Evolutionary conservation across 106 monocot species (phyloP), one percentile per base, ranked within the genome.

Genomic region (Dendrobium huoshanense): DNA sequence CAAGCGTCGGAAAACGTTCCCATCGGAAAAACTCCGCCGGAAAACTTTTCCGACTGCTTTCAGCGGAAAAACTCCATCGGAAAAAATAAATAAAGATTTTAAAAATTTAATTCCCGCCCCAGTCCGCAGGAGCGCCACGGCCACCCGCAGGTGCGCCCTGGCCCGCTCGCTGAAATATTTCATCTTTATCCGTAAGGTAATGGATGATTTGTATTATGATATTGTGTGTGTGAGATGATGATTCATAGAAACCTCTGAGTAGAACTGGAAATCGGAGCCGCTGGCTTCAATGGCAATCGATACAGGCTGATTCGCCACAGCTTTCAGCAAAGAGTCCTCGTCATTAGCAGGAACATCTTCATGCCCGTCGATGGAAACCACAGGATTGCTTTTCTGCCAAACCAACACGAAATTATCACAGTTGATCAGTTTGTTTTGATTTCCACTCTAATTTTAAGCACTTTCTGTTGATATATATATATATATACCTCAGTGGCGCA

Each of bases 301-400:
- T 0, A 93, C 82, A 2, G 88, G 90, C 77, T 89, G 89, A 49
- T 85, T 81, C 0, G 94, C 86, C 19, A 87, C 91, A 0, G 90
- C 88, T 51, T 88, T 87, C 72, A 82, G 22, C 2, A 93, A 80
- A 13, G 90, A 78, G 1, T 29, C 72, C 82, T 88, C 90, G 9
- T 90, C 64, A 37, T 93, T 84, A 1, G 42, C 40, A 4, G 87
- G 88, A 6, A 87, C 88, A 16, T 82, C 49, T 31, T 84, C 80
- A 29, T 90, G 80, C 4, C 90, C 90, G 42, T 90, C 86, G 37
- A 89, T 91, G 7, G 22, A 9, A 15, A 79, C 83, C 0, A 83
- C 51, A 2, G 55, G 45, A 43, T 73, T 58, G 31, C 83, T 78
- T 44, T 78, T 41, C 88, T 85, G 61, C 31, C 49, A 58, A 75